These are phyloP conservation scores for Ceratocystis diversiconidia DNA, from an alignment of 2,329 filamentous ascomycete genomes.

Conservation along the genomic window DNA sequence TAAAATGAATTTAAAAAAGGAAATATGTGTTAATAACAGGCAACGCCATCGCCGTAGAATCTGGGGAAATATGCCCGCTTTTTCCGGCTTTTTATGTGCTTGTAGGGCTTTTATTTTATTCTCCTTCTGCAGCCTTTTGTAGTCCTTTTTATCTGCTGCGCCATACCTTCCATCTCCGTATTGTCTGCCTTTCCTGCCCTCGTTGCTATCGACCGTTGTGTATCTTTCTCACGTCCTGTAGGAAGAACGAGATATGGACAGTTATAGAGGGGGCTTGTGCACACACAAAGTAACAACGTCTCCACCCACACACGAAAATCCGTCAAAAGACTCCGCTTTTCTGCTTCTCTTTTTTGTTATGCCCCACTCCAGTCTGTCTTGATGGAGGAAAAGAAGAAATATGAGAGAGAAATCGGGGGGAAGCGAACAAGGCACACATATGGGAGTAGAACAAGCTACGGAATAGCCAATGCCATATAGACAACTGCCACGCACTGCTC, in stretches of 20 bases:
- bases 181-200: no score
- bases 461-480: not conserved
- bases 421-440: not conserved
- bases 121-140: no score
- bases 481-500: no score
- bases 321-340: not conserved
- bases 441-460: not conserved
- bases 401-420: not conserved
- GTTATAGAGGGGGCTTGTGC: not conserved
- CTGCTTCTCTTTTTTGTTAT: not conserved
- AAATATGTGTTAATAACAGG: not conserved
- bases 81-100: not conserved
- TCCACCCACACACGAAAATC: conserved; percentile 7
- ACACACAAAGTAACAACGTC: not conserved
- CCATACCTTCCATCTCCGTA: no score
- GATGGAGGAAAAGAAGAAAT: not conserved
- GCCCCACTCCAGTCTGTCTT: not conserved
- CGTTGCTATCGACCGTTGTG: no score
- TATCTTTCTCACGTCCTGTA: no score
- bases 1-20: not conserved
- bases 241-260: not conserved
- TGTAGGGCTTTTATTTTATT: not conserved
- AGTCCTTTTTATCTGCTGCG: no score
- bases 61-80: not conserved
- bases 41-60: not conserved